Evolutionary conservation across 2,329 filamentous ascomycete genomes (phyloP).

Genomic region (Pyrenochaeta sp.): DNA sequence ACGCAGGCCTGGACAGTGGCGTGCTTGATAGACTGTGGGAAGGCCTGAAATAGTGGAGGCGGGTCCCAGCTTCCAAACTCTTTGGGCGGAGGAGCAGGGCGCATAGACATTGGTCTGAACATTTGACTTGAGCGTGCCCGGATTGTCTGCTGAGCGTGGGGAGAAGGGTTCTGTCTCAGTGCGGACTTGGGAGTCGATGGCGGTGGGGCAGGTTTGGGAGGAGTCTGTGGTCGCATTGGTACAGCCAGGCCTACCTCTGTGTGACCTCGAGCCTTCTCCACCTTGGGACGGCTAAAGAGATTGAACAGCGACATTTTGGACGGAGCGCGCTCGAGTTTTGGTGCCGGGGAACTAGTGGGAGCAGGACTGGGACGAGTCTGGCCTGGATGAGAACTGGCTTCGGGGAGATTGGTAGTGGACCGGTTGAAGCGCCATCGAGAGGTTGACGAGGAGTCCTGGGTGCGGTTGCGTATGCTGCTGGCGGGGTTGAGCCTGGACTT

Average conservation of each 20-base stretch:
- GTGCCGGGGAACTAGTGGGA: slow-evolving; percentile 20
- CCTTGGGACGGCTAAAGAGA: slow-evolving; percentile 60
- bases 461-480: slow-evolving; percentile 32
- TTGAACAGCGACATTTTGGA: slow-evolving; percentile 61
- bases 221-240: slow-evolving; percentile 43
- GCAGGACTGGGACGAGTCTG: slow-evolving; percentile 2
- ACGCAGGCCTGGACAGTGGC: slow-evolving; percentile 73
- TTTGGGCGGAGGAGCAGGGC: slow-evolving; percentile 24
- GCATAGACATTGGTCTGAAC: slow-evolving; percentile 42
- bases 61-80: slow-evolving; percentile 54
- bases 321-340: slow-evolving; percentile 42
- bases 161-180: slow-evolving; percentile 40
- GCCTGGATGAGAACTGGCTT: slow-evolving; percentile 20
- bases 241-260: slow-evolving; percentile 53
- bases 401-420: slow-evolving; percentile 40
- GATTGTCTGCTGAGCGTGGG: slow-evolving; percentile 38
- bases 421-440: slow-evolving; percentile 50
- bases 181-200: slow-evolving; percentile 38
- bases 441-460: slow-evolving; percentile 29
- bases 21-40: slow-evolving; percentile 82
- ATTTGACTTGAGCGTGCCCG: slow-evolving; percentile 44
- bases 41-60: slow-evolving; percentile 85
- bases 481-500: slow-evolving; percentile 22
- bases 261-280: slow-evolving; percentile 58
- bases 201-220: slow-evolving; percentile 27